Base-by-base conservation (phyloP, 331 rosid genomes). In the Acacia concinna region DNA sequence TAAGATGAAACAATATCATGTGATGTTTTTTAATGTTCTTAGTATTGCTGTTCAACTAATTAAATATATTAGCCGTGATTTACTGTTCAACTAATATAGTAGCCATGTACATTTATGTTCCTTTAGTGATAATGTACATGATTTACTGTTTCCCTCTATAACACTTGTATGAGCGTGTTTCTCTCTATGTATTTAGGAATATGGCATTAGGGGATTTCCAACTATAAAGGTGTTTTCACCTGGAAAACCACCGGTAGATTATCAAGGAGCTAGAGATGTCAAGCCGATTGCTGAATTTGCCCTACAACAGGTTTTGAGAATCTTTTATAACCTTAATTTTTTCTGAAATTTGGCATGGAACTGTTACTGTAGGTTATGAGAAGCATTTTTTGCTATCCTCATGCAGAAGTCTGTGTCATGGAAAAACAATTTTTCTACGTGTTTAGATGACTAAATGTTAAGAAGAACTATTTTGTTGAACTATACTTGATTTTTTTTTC, bases 231-330 rank as follows among this genome's bases (percentile, higher is more conserved):
- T 96, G 49, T 96, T 96, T 89, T 82, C 66, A 12, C 95, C 97
- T 71, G 98, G 99, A 81, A 89, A 91, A 78, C 82, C 97, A 68
- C 99, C 98, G 0, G 89, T 84, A 21, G 97, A 93, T 87, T 93
- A 96, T 83, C 97, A 89, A 88, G 99, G 99, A 79, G 97, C 94
- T 9, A 91, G 99, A 86, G 99, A 96, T 69, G 95, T 86, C 84
- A 93, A 96, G 69, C 90, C 98, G 82, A 85, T 96, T 59, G 97
- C 94, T 57, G 97, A 96, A 86, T 93, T 88, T 81, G 93, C 99
- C 20, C 85, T 96, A 78, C 78, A 90, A 79, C 98, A 96, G 99
- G 99, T 96, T 86, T 25, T 73, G 52, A 2, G 74, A 38, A 71
- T 73, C 73, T 56, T 44, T 51, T 78, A 30, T 14, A 8, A 38